A percentile compares a stretch with the other conserved stretches of the same genome.
Evolutionary conservation across 116 monocot species (phyloP).

Genomic region (Phalaenopsis hybrid): DNA sequence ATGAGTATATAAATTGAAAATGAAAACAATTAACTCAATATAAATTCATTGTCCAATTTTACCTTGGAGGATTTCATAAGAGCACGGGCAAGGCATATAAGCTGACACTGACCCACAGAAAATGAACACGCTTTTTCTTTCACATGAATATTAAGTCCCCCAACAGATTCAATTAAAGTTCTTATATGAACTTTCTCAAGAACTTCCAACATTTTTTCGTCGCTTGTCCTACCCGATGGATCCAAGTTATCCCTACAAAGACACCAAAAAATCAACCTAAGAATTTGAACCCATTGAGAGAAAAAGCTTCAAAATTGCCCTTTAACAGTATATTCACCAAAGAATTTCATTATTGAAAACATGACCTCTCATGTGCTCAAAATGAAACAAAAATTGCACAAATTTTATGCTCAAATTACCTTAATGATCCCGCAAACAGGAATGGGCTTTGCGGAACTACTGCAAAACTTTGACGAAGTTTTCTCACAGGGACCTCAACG

Average conservation of each 20-base stretch:
- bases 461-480: constrained; percentile 69
- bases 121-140: constrained; percentile 65
- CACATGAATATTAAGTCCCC: constrained; percentile 72
- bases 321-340: too few species aligned
- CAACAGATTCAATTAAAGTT: constrained; percentile 57
- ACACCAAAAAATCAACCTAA: neutral
- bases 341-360: neutral
- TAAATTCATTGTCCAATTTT: constrained; percentile 7
- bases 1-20: neutral
- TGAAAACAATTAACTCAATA: neutral
- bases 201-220: constrained; percentile 69
- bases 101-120: constrained; percentile 88
- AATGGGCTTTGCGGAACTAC: constrained; percentile 97
- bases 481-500: constrained; percentile 52
- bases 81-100: constrained; percentile 92
- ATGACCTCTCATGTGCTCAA: neutral
- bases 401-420: constrained; percentile 27
- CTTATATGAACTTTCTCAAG: constrained; percentile 81
- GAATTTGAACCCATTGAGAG: constrained; percentile 6
- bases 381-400: neutral
- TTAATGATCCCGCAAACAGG: constrained; percentile 82
- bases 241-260: constrained; percentile 78
- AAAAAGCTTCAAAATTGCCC: neutral
- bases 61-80: constrained; percentile 91
- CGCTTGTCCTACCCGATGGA: constrained; percentile 54